Evolutionary conservation across 495 filamentous ascomycete genomes (phyloP).

Genomic region (Penicillium coprophilum): DNA sequence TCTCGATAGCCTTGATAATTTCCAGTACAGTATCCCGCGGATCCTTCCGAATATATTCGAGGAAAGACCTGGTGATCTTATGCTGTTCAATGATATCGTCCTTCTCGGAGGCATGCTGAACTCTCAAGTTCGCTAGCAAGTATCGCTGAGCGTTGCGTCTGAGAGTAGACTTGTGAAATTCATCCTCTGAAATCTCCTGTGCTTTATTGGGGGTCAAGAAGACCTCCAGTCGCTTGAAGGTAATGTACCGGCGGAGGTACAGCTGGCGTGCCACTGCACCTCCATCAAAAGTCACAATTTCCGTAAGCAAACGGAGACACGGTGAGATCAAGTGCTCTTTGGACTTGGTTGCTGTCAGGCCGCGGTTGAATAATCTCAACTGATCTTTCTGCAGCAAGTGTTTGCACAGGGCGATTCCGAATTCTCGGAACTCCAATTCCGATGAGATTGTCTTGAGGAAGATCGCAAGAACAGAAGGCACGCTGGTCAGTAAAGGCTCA

Average conservation of each 20-base stretch:
- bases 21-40: constrained; percentile 67
- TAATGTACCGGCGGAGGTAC: constrained; percentile 66
- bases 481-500: constrained; percentile 70
- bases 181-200: constrained; percentile 52
- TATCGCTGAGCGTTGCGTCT: constrained; percentile 73
- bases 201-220: constrained; percentile 48
- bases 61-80: constrained; percentile 65
- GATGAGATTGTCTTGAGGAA: constrained; percentile 71
- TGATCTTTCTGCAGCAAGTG: constrained; percentile 71
- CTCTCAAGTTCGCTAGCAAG: constrained; percentile 69
- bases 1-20: constrained; percentile 62
- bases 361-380: constrained; percentile 67
- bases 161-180: constrained; percentile 63
- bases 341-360: constrained; percentile 66
- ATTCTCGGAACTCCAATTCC: constrained; percentile 65
- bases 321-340: constrained; percentile 87
- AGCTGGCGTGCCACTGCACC: constrained; percentile 69
- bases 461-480: constrained; percentile 72
- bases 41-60: constrained; percentile 70
- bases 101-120: constrained; percentile 68
- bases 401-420: constrained; percentile 70
- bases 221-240: constrained; percentile 67
- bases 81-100: constrained; percentile 71
- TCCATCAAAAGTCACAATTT: constrained; percentile 77
- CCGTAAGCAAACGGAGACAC: constrained; percentile 73